Base-by-base conservation (phyloP, 305 asterid species). In the Salvia sclarea region DNA sequence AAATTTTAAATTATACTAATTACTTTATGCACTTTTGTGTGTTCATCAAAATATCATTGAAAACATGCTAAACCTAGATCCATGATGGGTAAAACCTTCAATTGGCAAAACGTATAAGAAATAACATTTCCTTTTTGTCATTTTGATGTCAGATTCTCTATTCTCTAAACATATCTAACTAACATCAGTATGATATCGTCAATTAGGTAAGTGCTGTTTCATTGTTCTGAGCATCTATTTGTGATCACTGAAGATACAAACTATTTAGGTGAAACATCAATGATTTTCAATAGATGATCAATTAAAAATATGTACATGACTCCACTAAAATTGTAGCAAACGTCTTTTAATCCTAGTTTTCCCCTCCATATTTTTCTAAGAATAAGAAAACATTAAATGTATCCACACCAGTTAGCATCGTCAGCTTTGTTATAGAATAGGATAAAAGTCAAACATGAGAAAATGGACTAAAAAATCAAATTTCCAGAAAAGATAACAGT, bases 371-470 rank as follows among this genome's bases (percentile, higher is more conserved):
- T 58, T 14, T 53, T 22, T 12, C 41, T 18, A 57, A 14, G 1
- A 57, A 6, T 30, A 57, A 68, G 5, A 30, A 28, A 10, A 68
- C 25, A 31, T 24, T 53, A 11, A 53, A 28, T 12, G 50, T 20
- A 41, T 45, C 73, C 55, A 25, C 17, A 38, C 66, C 70, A 61
- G 35, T 47, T 69, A 66, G 53, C 35, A 38, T 64, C 17, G 22
- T 35, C 60, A 41, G 28, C 63, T 64, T 40, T 18, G 54, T 14
- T 25, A 5, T 35, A 25, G 31, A n/a, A 37, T 37, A 18, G 48
- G 12, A 40, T 28, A 69, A 53, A 70, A 31, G 61, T 50, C 48
- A 45, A 35, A 58, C 16, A 14, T 22, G 21, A 60, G 17, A 59
- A 48, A 52, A 54, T 41, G 12, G 13, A 16, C 24, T 8, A 37